Percentiles rank a stretch among this genome's conserved stretches.
These are phyloP conservation scores for Aspergillus tubingensis DNA, from an alignment of 2,329 filamentous ascomycete species.

Conservation along the genomic window DNA sequence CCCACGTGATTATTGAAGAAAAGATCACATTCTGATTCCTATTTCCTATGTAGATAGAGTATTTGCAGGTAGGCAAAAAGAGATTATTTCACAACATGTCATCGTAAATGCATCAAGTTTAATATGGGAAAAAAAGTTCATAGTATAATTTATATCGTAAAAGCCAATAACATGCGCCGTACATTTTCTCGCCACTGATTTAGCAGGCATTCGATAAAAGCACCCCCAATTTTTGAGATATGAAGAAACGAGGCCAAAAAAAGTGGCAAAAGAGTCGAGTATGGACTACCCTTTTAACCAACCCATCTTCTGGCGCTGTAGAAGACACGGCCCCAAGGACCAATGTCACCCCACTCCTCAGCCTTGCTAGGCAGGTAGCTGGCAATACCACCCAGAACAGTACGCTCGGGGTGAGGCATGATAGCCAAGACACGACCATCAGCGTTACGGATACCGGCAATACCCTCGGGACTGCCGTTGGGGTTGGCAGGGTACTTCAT, in stretches of 20 bases:
- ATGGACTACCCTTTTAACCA: slow-evolving; percentile 49
- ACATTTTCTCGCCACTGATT: neutral
- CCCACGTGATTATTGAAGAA: neutral
- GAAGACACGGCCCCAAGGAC: slow-evolving; percentile 85
- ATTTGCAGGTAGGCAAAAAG: neutral
- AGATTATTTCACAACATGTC: slow-evolving; percentile 4
- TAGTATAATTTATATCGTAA: slow-evolving; percentile 8
- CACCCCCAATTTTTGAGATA: neutral
- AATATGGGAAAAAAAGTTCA: neutral
- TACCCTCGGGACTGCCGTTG: slow-evolving; percentile 79
- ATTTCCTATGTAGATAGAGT: neutral
- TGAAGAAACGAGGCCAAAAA: neutral
- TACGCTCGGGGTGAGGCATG: slow-evolving; percentile 95
- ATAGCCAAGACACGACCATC: slow-evolving; percentile 82
- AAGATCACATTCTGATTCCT: slow-evolving; percentile 4
- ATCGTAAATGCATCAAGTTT: neutral
- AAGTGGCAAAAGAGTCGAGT: neutral
- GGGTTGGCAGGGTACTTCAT: slow-evolving; percentile 87
- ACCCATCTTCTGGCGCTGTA: slow-evolving; percentile 87
- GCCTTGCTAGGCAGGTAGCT: slow-evolving; percentile 70
- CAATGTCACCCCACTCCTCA: slow-evolving; percentile 74
- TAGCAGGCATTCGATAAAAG: neutral
- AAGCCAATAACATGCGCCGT: neutral
- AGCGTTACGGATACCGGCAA: slow-evolving; percentile 74
- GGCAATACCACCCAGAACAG: slow-evolving; percentile 74